Percentiles rank a stretch among this genome's conserved stretches.
Conservation (phyloP, 2,329 filamentous ascomycete species). For the Balansia obtecta region DNA sequence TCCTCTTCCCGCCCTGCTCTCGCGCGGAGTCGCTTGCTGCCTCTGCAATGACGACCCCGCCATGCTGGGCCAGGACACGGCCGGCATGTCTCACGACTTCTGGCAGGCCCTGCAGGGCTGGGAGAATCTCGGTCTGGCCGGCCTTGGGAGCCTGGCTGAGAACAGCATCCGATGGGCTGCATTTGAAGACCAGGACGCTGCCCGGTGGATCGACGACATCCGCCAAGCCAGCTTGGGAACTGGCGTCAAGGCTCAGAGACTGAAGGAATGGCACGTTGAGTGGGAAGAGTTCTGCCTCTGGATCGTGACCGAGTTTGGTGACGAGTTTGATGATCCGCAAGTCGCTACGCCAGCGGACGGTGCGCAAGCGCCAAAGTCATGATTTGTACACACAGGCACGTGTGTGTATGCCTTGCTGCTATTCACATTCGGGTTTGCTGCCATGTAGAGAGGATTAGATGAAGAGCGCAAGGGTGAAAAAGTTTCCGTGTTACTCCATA, state of each 20-base stretch:
- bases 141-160: slow-evolving; percentile 76
- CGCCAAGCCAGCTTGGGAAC: slow-evolving; percentile 60
- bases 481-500: neutral
- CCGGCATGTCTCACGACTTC: slow-evolving; percentile 83
- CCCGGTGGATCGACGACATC: slow-evolving; percentile 62
- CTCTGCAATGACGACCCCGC: slow-evolving; percentile 88
- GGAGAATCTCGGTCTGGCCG: slow-evolving; percentile 81
- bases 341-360: slow-evolving; percentile 3
- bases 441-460: neutral
- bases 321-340: slow-evolving; percentile 42
- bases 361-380: neutral
- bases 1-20: slow-evolving; percentile 70
- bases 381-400: neutral
- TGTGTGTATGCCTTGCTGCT: no score
- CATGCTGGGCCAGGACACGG: slow-evolving; percentile 71
- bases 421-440: neutral
- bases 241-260: slow-evolving; percentile 55
- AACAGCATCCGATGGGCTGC: slow-evolving; percentile 86
- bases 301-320: slow-evolving; percentile 66
- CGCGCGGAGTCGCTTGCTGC: slow-evolving; percentile 71
- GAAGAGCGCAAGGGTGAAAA: neutral
- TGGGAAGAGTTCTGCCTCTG: slow-evolving; percentile 90
- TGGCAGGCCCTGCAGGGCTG: slow-evolving; percentile 84
- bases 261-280: slow-evolving; percentile 67
- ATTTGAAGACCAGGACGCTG: slow-evolving; percentile 64